Percentiles rank a stretch among this genome's conserved stretches.
Evolutionary conservation across 768 basidiomycete species (phyloP).

Genomic region (Xanthoconium stramineum): DNA sequence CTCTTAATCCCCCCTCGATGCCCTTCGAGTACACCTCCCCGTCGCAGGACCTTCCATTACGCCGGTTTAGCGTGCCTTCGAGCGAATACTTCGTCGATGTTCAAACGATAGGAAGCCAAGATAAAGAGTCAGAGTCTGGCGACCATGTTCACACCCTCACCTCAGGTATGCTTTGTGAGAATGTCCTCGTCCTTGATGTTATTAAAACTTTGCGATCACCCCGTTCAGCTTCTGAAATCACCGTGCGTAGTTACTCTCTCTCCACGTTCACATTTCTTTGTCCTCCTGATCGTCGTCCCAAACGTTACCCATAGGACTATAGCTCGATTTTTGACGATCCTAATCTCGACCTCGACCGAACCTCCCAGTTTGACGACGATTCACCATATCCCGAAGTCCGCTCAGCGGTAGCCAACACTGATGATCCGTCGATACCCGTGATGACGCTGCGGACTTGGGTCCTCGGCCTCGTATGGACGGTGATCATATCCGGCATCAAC

Average conservation of each 20-base stretch:
- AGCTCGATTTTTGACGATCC: constrained; percentile 22
- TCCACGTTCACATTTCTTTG: background rate
- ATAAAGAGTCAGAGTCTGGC: constrained; percentile 22
- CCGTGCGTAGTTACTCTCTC: constrained; percentile 13
- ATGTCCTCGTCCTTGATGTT: background rate
- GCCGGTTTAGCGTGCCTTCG: constrained; percentile 4
- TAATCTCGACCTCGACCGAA: constrained; percentile 20
- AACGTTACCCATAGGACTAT: background rate
- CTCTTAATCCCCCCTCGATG: constrained; percentile 15
- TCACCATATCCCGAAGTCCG: constrained; percentile 3
- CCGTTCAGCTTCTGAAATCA: constrained; percentile 14
- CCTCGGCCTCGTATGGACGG: constrained; percentile 50
- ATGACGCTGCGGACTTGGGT: constrained; percentile 4
- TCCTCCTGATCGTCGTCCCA: background rate
- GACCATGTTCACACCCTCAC: constrained; percentile 11
- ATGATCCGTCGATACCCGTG: background rate
- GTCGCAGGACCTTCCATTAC: constrained; percentile 17
- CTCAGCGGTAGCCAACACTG: constrained; percentile 3
- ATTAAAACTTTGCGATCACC: background rate
- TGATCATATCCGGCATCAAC: constrained; percentile 63
- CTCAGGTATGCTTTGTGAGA: constrained; percentile 18
- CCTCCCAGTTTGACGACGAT: constrained; percentile 38
- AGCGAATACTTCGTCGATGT: constrained; percentile 10
- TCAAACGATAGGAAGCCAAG: constrained; percentile 16
- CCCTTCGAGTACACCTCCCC: constrained; percentile 11